Percentiles rank a stretch among this genome's conserved stretches.
Conservation (phyloP, 192 early-diverging fungal species). For the Diversispora eburnea region DNA sequence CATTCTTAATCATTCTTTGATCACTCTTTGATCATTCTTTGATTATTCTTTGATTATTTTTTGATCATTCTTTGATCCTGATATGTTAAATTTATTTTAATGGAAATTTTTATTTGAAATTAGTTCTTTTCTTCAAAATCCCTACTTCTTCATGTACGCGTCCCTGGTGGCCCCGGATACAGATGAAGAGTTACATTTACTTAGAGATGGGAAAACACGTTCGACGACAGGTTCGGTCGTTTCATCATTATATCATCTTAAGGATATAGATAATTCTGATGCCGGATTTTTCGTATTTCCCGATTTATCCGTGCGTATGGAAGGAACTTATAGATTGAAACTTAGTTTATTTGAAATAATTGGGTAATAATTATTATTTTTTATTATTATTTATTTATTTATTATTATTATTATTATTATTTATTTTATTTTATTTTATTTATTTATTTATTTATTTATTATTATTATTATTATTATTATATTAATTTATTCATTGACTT, state of each 20-base stretch:
- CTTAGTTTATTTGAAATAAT: conserved; percentile 92
- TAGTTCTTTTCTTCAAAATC: conserved; percentile 64
- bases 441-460: background rate
- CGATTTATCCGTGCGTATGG: conserved; percentile 91
- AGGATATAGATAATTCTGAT: conserved; percentile 81
- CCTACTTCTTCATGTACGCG: conserved; percentile 97
- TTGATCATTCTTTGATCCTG: too few species aligned
- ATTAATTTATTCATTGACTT: background rate
- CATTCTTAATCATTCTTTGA: too few species aligned
- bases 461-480: background rate
- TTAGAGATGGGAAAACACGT: conserved; percentile 83
- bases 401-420: background rate
- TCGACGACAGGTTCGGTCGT: conserved; percentile 91
- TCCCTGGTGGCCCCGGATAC: conserved; percentile 80
- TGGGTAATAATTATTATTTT: conserved; percentile 44
- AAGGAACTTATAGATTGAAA: conserved; percentile 81
- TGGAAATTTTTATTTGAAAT: too few species aligned
- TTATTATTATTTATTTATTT: background rate
- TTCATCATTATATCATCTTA: conserved; percentile 85
- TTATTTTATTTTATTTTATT: background rate
- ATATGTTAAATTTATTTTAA: too few species aligned
- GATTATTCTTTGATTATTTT: too few species aligned
- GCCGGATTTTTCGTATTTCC: conserved; percentile 98
- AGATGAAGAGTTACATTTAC: conserved; percentile 81
- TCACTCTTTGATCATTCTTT: too few species aligned